Evolutionary conservation across 495 filamentous ascomycete species (phyloP), one percentile per base, ranked within the genome.

Genomic region (Cercophora scortea): DNA sequence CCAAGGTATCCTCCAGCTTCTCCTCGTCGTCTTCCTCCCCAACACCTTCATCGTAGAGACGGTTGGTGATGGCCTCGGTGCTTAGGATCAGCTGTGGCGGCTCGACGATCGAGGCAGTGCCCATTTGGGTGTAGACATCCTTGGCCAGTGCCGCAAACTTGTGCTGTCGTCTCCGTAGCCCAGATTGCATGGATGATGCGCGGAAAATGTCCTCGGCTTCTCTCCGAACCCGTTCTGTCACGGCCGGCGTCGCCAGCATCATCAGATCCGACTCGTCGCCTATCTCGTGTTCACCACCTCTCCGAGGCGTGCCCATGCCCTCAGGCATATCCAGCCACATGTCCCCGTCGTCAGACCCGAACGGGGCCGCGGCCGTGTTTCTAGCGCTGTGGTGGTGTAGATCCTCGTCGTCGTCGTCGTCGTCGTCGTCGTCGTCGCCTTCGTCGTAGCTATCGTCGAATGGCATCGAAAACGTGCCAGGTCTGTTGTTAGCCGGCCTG

Each of bases 31-130:
- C 74, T 25, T 75, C 70, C 9, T 73, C 64, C 33, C 75, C 74
- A 16, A 76, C 70, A 3, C 77, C 76, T 53, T 82, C 80, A 36
- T 84, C 75, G 49, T 81, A 83, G 47, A 85, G 67, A 50, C 64
- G 63, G 33, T 67, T 66, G 39, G 82, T 59, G 39, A 79, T 56
- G 13, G 64, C 64, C 59, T 84, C 81, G 6, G 80, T 84, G n/a
- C 66, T 61, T 6, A 81, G 62, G 35, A 84, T 74, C n/a, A 84
- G 54, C 47, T 77, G 71, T 44, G 78, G 74, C 17, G 70, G 54
- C 60, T 83, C 80, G 17, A 59, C 61, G 12, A 79, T 52, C 6
- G 55, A 45, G 0, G 79, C 77, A 8, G 67, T 65, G 32, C 64
- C 70, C 54, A 71, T 64, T 48, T 76, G 70, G 25, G 50, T 61